Conservation (phyloP, 2,329 filamentous ascomycete genomes). For the Aspergillus uvarum region DNA sequence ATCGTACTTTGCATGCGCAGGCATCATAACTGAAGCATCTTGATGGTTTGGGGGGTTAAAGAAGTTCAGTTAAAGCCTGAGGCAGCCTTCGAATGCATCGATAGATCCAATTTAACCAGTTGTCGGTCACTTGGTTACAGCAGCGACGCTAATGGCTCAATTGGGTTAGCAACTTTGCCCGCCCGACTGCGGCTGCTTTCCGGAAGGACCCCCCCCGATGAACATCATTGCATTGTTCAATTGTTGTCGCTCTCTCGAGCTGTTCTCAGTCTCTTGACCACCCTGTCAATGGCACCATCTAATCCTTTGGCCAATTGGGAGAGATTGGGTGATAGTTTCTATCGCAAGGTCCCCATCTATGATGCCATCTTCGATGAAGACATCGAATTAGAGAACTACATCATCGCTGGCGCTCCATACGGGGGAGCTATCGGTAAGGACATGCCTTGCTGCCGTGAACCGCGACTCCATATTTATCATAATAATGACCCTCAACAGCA, state of each 20-base stretch:
- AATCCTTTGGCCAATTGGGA: constrained; percentile 90
- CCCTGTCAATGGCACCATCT: constrained; percentile 44
- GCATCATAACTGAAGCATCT: constrained; percentile 6
- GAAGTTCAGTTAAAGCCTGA: background rate
- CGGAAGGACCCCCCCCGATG: constrained; percentile 11
- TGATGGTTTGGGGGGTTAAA: background rate
- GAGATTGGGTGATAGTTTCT: constrained; percentile 87
- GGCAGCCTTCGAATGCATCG: background rate
- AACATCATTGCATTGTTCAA: constrained; percentile 7
- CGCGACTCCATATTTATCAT: background rate
- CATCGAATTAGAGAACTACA: constrained; percentile 90
- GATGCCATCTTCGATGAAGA: constrained; percentile 90
- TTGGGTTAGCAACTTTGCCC: constrained; percentile 11
- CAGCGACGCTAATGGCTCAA: background rate
- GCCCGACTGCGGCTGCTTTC: background rate
- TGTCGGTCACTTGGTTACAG: too few species aligned
- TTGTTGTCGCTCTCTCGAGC: background rate
- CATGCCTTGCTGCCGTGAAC: constrained; percentile 23
- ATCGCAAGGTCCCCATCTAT: constrained; percentile 92
- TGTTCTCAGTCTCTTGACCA: background rate
- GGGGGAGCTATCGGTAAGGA: constrained; percentile 81
- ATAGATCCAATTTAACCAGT: too few species aligned
- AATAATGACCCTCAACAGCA: constrained; percentile 53
- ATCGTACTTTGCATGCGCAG: constrained; percentile 7
- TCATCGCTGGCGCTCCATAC: constrained; percentile 87